Base-by-base conservation (phyloP, 305 asterid genomes). In the Solanum hybrid region DNA sequence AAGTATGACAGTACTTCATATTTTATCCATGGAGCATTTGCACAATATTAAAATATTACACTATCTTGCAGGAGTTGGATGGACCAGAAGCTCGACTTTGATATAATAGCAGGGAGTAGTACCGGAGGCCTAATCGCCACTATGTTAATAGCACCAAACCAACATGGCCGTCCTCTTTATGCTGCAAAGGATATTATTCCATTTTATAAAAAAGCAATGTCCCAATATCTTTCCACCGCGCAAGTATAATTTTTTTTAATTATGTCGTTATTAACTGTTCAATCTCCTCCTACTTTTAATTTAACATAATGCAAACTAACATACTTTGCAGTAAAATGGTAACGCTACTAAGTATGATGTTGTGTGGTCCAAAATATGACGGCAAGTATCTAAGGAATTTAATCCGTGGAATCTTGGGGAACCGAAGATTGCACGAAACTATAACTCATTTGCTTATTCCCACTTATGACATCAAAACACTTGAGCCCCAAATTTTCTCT, bases 361-460 rank as follows among this genome's bases (percentile, higher is more conserved):
- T 86, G 34, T 34, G 29, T 67, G 92, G 92, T 42, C 96, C 97
- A 26, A 93, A 92, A 86, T 95, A 94, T 90, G 36, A 95, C 2
- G 97, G 96, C 9, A 87, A 93, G 84, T 93, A 90, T 80, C 39
- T 94, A 5, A 93, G 86, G 29, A 89, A 93, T 22, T 0, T 91
- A 28, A 36, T 92, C 24, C 93, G 92, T 77, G 93, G 92, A 29
- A 89, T 69, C 40, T 88, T 93, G 71, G 94, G 95, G 1, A 88
- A 91, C 26, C 84, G 91, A 16, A 88, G 94, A 73, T 74, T 94
- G 91, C 88, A 89, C 77, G 91, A 95, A 34, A 88, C 96, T 11
- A 78, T 95, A 88, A 94, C 96, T 18, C 92, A 93, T 33, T 90
- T 94, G 77, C 95, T 95, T 77, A 90, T 95, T 69, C 97, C 96